These are phyloP conservation scores for Tritrichomonas foetus DNA, from an alignment of 208 protist species.

Conservation along the genomic window DNA sequence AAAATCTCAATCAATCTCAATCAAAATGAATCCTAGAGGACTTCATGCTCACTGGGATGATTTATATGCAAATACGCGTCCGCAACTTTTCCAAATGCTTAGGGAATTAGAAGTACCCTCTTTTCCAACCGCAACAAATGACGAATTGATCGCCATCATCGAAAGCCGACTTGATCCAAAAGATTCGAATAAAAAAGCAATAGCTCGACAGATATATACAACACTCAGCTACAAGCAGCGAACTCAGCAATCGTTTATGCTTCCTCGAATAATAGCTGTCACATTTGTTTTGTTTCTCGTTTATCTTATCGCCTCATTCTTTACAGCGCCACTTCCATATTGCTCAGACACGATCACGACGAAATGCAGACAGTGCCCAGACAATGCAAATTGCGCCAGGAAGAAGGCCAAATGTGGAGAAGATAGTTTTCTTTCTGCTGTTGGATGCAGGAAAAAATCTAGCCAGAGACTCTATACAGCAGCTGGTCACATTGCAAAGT, in stretches of 20 bases:
- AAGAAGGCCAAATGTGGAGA: neutral
- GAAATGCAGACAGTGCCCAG: neutral
- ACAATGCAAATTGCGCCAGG: neutral
- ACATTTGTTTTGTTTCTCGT: neutral
- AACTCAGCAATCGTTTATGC: neutral
- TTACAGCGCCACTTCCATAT: neutral
- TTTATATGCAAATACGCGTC: neutral
- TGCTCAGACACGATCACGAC: neutral
- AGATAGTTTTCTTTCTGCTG: neutral
- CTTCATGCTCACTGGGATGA: constrained; percentile 11
- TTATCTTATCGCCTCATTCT: neutral
- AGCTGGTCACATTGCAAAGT: neutral
- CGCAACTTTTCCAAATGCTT: constrained; percentile 4
- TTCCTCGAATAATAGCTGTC: neutral
- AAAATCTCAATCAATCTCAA: no score
- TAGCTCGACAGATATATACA: neutral
- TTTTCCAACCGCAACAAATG: neutral
- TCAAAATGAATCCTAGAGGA: no score
- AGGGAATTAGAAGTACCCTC: neutral
- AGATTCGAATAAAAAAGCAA: neutral
- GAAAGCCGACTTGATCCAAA: neutral
- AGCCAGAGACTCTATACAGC: neutral
- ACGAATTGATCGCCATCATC: neutral
- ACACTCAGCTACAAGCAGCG: neutral
- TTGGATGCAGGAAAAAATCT: neutral